Conservation (phyloP, 2,329 filamentous ascomycete genomes). For the Aspergillus persii region DNA sequence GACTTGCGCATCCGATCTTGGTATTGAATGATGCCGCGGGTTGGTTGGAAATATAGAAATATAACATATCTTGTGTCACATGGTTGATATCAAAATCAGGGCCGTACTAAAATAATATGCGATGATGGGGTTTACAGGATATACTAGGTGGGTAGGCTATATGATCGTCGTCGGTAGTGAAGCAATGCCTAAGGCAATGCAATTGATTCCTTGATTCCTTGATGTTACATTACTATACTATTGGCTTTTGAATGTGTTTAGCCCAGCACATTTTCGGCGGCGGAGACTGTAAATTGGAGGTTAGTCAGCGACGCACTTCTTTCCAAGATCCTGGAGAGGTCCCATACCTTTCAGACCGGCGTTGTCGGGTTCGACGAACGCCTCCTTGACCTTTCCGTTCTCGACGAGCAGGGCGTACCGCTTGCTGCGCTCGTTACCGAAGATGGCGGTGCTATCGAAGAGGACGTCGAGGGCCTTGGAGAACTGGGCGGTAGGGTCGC, state of each 20-base stretch:
- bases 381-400: conserved; percentile 78
- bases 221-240: neutral
- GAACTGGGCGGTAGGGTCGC: conserved; percentile 75
- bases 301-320: conserved; percentile 9
- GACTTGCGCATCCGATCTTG: conserved; percentile 3
- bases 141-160: neutral
- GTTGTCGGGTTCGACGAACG: conserved; percentile 84
- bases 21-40: conserved; percentile 5
- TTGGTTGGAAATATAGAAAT: conserved; percentile 7
- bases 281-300: conserved; percentile 39
- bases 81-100: neutral
- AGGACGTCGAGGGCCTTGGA: conserved; percentile 78
- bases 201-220: neutral
- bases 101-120: too few relatives aligned
- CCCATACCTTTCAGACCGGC: conserved; percentile 71
- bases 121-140: neutral
- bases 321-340: neutral
- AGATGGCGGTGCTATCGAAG: conserved; percentile 76
- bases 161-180: too few relatives aligned
- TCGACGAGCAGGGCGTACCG: conserved; percentile 81
- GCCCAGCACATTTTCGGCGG: conserved; percentile 50
- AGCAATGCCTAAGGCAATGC: too few relatives aligned
- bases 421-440: conserved; percentile 81
- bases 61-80: neutral
- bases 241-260: conserved; percentile 22